Evolutionary conservation across 306 rosid genomes (phyloP).

Genomic region (Cicer pinnatifidum): DNA sequence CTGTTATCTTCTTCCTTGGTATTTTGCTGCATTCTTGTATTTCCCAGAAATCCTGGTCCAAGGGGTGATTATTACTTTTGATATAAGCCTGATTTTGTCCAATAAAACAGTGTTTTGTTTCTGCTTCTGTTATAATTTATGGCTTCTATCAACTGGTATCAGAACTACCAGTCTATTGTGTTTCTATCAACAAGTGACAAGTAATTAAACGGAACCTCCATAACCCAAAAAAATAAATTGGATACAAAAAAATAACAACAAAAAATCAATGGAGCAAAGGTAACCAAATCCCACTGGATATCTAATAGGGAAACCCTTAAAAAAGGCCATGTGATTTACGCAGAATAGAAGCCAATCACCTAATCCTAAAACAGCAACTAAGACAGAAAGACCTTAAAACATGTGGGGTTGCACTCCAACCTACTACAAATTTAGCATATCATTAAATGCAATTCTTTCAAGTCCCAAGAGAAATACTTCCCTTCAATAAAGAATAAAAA

Average conservation of each 20-base stretch:
- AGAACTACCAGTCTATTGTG: neutral
- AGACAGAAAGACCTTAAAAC: constrained; percentile 6
- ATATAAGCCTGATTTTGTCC: neutral
- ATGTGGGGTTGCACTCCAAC: neutral
- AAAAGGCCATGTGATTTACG: neutral
- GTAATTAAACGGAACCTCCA: neutral
- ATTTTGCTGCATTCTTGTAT: neutral
- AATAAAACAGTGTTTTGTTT: neutral
- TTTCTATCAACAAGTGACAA: constrained; percentile 1
- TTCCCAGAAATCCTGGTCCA: neutral
- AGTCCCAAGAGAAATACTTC: constrained; percentile 34
- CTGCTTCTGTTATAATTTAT: neutral
- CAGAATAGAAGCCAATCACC: neutral
- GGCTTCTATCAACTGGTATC: neutral
- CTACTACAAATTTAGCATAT: constrained; percentile 11
- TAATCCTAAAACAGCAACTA: constrained; percentile 28
- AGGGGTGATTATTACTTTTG: neutral
- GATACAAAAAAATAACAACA: neutral
- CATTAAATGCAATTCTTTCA: constrained; percentile 17
- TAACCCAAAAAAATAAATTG: neutral
- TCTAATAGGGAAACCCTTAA: neutral
- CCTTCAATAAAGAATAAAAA: constrained; percentile 34
- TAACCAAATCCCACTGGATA: neutral
- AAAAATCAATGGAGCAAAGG: constrained; percentile 1
- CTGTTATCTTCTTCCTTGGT: neutral